Evolutionary conservation across 106 monocot genomes (phyloP).

Genomic region (Dactylorhiza incarnata): DNA sequence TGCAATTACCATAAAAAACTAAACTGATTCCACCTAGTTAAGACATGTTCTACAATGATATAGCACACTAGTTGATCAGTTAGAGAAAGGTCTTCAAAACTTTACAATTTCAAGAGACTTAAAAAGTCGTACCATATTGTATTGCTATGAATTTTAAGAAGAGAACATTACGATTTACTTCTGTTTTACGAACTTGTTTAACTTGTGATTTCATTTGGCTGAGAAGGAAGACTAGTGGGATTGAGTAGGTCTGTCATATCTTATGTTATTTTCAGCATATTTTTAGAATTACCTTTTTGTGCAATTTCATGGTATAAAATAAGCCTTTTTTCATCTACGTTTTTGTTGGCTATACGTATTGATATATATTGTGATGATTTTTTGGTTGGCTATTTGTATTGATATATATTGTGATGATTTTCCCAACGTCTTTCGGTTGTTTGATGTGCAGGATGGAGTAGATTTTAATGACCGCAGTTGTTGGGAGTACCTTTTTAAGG

Average conservation of each 20-base stretch:
- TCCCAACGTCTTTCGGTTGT: not conserved
- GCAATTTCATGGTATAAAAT: not conserved
- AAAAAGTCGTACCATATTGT: not conserved
- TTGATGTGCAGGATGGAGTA: slow-evolving; percentile 37
- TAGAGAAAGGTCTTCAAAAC: not conserved
- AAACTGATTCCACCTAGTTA: not conserved
- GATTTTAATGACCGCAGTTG: slow-evolving; percentile 89
- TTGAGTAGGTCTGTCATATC: not conserved
- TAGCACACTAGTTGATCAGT: not conserved
- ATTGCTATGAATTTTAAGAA: not conserved
- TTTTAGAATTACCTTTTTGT: not conserved
- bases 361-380: not conserved
- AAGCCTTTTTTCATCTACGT: not conserved
- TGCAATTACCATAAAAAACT: too few species aligned
- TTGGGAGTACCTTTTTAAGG: slow-evolving; percentile 88
- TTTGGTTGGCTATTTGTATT: not conserved
- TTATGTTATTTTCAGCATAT: not conserved
- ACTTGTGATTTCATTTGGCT: not conserved
- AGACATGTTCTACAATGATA: not conserved
- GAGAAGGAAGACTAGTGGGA: not conserved
- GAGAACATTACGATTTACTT: not conserved
- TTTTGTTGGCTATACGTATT: not conserved
- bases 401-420: not conserved
- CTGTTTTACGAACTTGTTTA: not conserved
- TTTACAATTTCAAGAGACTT: not conserved